Percentiles rank a stretch among this genome's conserved stretches.
Conservation (phyloP, 768 basidiomycete species). For the Suillus variegatus region DNA sequence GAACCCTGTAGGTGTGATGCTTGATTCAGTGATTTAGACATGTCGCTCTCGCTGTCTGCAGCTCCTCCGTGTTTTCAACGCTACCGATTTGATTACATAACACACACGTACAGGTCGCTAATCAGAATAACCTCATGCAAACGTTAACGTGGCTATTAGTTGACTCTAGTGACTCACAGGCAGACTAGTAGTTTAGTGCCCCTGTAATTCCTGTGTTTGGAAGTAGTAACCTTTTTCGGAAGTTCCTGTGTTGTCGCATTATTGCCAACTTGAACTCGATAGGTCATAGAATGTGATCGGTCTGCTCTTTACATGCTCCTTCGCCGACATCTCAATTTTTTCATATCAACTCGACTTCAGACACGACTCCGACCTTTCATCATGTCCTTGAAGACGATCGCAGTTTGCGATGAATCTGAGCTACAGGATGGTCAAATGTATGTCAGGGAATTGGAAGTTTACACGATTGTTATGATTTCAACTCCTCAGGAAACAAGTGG, state of each 20-base stretch:
- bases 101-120: neutral
- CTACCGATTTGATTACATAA: neutral
- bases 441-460: constrained; percentile 15
- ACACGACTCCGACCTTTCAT: neutral
- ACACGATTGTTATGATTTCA: neutral
- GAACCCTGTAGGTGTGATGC: neutral
- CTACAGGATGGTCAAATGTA: constrained; percentile 60
- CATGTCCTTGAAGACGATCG: constrained; percentile 44
- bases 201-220: neutral
- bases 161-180: too few relatives aligned
- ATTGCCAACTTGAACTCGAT: neutral
- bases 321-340: neutral
- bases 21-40: neutral
- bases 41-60: neutral
- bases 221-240: neutral
- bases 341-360: constrained; percentile 3
- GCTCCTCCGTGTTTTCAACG: neutral
- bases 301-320: neutral
- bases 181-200: neutral
- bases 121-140: too few relatives aligned
- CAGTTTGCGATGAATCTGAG: constrained; percentile 49
- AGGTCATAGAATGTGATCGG: neutral
- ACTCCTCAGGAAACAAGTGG: constrained; percentile 72
- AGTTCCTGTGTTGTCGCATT: neutral
- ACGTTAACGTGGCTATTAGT: too few relatives aligned